Conservation (phyloP, 2,329 filamentous ascomycete species). For the Incumbomyces delicatus region DNA sequence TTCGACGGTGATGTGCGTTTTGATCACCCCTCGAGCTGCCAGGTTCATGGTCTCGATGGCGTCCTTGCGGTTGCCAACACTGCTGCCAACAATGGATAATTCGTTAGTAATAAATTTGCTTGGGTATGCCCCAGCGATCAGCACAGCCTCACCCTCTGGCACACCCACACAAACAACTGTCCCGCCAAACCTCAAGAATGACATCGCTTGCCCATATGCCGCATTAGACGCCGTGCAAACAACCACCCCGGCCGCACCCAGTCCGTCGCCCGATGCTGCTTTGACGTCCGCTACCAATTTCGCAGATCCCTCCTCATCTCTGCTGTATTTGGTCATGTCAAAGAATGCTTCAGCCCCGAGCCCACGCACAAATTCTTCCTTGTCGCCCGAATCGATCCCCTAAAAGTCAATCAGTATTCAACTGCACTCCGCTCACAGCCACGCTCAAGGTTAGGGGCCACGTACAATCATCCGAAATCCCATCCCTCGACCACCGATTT, state of each 20-base stretch:
- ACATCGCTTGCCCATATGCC: conserved; percentile 41
- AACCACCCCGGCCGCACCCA: conserved; percentile 52
- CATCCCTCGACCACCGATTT: conserved; percentile 52
- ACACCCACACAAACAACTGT: conserved; percentile 45
- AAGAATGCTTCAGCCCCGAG: conserved; percentile 60
- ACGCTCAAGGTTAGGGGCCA: neutral
- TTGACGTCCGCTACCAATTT: conserved; percentile 46
- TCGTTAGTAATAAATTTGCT: conserved; percentile 32
- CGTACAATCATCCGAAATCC: conserved; percentile 50
- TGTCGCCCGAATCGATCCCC: conserved; percentile 52
- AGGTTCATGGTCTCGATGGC: conserved; percentile 41
- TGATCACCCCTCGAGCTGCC: conserved; percentile 39
- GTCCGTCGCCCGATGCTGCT: conserved; percentile 42
- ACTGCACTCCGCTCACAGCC: neutral
- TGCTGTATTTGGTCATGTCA: conserved; percentile 45
- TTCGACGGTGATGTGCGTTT: conserved; percentile 35
- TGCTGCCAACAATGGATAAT: conserved; percentile 39
- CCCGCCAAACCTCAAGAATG: conserved; percentile 40
- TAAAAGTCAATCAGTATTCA: neutral
- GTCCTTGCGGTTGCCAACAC: conserved; percentile 43
- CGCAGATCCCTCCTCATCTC: conserved; percentile 38
- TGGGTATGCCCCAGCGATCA: conserved; percentile 39
- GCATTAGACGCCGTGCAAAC: conserved; percentile 44
- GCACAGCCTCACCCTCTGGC: conserved; percentile 36
- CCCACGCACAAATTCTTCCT: conserved; percentile 47